Evolutionary conservation across 2,329 filamentous ascomycete genomes (phyloP).

Genomic region (Pyricularia sp.): DNA sequence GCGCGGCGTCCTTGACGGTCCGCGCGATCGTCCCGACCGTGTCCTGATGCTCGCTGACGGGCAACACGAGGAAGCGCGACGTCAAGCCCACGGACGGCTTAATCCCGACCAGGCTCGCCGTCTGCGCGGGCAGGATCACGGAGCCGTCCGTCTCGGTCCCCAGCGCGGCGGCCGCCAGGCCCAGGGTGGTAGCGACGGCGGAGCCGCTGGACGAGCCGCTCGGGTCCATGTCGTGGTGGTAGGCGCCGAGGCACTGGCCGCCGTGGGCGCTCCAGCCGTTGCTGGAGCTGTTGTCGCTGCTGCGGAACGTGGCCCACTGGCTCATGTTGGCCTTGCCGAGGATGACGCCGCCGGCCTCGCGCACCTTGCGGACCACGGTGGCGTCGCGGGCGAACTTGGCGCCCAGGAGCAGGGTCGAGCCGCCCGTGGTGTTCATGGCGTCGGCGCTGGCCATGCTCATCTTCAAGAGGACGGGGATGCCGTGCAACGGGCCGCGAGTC

Average conservation of each 20-base stretch:
- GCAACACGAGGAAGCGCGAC: constrained; percentile 53
- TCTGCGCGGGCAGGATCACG: constrained; percentile 44
- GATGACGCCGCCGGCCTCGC: constrained; percentile 51
- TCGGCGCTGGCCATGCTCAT: constrained; percentile 57
- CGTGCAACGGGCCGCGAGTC: constrained; percentile 42
- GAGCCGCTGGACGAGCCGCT: constrained; percentile 51
- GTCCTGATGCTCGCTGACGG: constrained; percentile 56
- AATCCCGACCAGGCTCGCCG: constrained; percentile 57
- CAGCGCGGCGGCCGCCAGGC: constrained; percentile 46
- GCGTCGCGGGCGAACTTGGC: constrained; percentile 48
- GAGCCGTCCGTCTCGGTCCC: constrained; percentile 58
- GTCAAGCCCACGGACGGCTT: constrained; percentile 60
- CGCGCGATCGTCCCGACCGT: constrained; percentile 56
- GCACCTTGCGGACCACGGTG: constrained; percentile 49
- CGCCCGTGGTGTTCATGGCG: constrained; percentile 52
- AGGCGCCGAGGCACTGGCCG: constrained; percentile 51
- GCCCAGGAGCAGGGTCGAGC: constrained; percentile 53
- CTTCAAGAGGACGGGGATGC: constrained; percentile 57
- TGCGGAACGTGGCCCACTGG: constrained; percentile 57
- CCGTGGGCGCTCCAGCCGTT: constrained; percentile 57
- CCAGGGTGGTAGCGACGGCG: constrained; percentile 48
- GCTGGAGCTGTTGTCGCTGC: constrained; percentile 40
- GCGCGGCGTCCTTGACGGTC: constrained; percentile 56
- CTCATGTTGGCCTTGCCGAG: constrained; percentile 58
- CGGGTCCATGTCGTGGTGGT: constrained; percentile 51